These are phyloP conservation scores for Curvularia sp. DNA, from an alignment of 2,329 filamentous ascomycete genomes.

Conservation along the genomic window DNA sequence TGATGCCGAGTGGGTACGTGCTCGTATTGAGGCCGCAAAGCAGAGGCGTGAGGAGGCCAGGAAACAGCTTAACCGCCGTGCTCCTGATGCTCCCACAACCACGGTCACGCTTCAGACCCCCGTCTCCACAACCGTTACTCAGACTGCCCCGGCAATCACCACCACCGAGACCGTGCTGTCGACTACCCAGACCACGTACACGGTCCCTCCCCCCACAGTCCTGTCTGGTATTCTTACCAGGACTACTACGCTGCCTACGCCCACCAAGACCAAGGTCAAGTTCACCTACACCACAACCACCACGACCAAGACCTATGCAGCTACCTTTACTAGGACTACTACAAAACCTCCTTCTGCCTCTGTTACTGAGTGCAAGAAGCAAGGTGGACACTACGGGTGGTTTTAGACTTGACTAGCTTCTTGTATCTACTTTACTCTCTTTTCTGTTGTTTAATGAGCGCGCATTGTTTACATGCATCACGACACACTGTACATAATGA, in stretches of 20 bases:
- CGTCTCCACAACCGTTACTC: conserved; percentile 42
- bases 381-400: conserved; percentile 42
- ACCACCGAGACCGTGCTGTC: conserved; percentile 38
- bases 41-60: conserved; percentile 33
- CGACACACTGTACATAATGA: conserved; percentile 7
- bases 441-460: conserved; percentile 2
- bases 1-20: conserved; percentile 45
- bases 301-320: conserved; percentile 44
- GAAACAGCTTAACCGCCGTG: conserved; percentile 39
- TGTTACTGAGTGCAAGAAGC: conserved; percentile 43
- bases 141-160: conserved; percentile 38
- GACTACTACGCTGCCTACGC: conserved; percentile 47
- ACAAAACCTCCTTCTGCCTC: conserved; percentile 48
- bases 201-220: conserved; percentile 47
- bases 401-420: neutral
- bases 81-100: conserved; percentile 46
- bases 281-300: conserved; percentile 41
- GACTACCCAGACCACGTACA: conserved; percentile 35
- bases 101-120: conserved; percentile 43
- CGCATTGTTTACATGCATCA: conserved; percentile 1
- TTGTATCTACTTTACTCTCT: neutral
- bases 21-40: conserved; percentile 46
- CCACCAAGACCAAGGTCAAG: conserved; percentile 43
- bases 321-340: conserved; percentile 44
- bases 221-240: conserved; percentile 43